These are phyloP conservation scores for Populus nigra DNA, from an alignment of 345 rosid species.

Conservation along the genomic window DNA sequence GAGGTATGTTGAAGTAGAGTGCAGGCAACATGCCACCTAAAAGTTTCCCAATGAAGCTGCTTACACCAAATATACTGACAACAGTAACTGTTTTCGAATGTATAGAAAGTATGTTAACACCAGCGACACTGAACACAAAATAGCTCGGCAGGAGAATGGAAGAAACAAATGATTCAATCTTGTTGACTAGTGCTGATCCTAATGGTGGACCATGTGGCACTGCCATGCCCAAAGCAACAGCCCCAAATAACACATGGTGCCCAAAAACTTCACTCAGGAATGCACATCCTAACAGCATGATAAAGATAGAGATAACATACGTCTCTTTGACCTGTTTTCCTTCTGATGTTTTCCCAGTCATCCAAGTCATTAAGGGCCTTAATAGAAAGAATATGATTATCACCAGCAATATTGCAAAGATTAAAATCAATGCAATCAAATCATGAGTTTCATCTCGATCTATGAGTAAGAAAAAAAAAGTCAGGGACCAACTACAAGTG, in stretches of 20 bases:
- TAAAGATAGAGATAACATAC: slow-evolving; percentile 24
- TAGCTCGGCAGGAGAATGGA: slow-evolving; percentile 29
- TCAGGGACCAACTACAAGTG: slow-evolving; percentile 5
- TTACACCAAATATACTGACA: background rate
- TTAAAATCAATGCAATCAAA: background rate
- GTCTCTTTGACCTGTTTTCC: slow-evolving; percentile 32
- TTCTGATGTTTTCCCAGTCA: slow-evolving; percentile 15
- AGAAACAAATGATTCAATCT: slow-evolving; percentile 34
- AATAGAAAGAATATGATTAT: background rate
- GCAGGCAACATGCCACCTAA: slow-evolving; percentile 35
- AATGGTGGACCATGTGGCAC: slow-evolving; percentile 55
- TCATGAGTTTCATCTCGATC: background rate
- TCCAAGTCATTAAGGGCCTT: slow-evolving; percentile 15
- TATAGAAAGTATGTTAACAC: background rate
- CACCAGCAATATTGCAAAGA: background rate
- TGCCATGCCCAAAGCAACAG: slow-evolving; percentile 38
- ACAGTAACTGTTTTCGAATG: background rate
- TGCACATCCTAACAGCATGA: slow-evolving; percentile 31
- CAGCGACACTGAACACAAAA: slow-evolving; percentile 14
- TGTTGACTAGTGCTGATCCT: slow-evolving; percentile 41
- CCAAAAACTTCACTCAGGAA: slow-evolving; percentile 23
- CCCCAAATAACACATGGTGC: slow-evolving; percentile 36
- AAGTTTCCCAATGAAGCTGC: slow-evolving; percentile 31
- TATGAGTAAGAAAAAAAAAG: background rate
- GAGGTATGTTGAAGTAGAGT: slow-evolving; percentile 40